Evolutionary conservation across 768 basidiomycete species (phyloP).

Genomic region (Hydnum rufescens): DNA sequence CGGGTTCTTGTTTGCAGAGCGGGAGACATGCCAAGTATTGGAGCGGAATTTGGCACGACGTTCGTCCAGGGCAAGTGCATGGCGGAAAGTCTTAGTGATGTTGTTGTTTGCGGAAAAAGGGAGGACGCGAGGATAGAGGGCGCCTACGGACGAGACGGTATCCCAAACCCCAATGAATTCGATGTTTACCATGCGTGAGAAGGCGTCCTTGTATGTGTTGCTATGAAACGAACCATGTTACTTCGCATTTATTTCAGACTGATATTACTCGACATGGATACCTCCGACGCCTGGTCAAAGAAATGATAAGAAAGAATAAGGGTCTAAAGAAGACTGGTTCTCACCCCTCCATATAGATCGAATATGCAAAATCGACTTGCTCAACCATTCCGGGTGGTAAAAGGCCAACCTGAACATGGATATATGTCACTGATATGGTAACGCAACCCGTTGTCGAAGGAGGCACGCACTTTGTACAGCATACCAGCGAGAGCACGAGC

Average conservation of each 20-base stretch:
- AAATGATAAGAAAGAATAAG: not conserved
- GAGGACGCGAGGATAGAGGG: slow-evolving; percentile 10
- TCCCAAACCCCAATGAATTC: slow-evolving; percentile 16
- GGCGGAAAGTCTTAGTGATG: slow-evolving; percentile 12
- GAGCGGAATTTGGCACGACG: slow-evolving; percentile 47
- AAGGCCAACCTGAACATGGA: slow-evolving; percentile 17
- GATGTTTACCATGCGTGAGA: slow-evolving; percentile 11
- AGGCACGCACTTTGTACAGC: not conserved
- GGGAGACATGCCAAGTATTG: slow-evolving; percentile 38
- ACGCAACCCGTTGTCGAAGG: not conserved
- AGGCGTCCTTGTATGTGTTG: slow-evolving; percentile 12
- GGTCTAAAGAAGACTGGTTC: not conserved
- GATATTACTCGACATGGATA: too few relatives aligned
- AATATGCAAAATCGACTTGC: slow-evolving; percentile 9
- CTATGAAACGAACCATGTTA: not conserved
- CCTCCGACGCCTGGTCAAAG: too few relatives aligned
- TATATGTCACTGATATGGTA: not conserved
- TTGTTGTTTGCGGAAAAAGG: slow-evolving; percentile 12
- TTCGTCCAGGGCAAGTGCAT: slow-evolving; percentile 20
- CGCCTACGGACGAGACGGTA: slow-evolving; percentile 14
- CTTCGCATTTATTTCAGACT: not conserved
- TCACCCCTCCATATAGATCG: not conserved
- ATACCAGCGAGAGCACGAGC: slow-evolving; percentile 9
- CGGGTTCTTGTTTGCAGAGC: too few relatives aligned
- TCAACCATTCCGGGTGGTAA: slow-evolving; percentile 11